Percentiles rank a stretch among this genome's conserved stretches.
Conservation (phyloP, 805 yeast genomes). For the Lachancea waltii region DNA sequence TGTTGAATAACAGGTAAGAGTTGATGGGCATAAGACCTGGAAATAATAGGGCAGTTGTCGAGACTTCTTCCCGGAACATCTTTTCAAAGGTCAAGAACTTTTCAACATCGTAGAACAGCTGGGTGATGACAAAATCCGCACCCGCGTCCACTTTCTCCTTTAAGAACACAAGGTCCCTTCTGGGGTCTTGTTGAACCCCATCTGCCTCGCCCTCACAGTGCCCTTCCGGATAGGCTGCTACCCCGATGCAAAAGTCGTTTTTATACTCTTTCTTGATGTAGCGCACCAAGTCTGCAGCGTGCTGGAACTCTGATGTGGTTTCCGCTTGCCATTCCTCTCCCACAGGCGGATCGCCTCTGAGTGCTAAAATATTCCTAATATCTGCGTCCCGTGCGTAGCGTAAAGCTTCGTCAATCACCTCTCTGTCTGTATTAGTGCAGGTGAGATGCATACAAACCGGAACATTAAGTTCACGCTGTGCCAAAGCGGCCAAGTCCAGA, state of each 20-base stretch:
- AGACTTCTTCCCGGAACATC: conserved; percentile 38
- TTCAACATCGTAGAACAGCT: conserved; percentile 81
- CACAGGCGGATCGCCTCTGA: conserved; percentile 94
- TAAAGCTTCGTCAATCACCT: conserved; percentile 74
- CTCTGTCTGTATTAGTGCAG: conserved; percentile 84
- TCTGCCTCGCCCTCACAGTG: conserved; percentile 80
- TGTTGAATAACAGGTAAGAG: conserved; percentile 70
- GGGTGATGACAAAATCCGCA: conserved; percentile 89
- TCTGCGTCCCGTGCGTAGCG: conserved; percentile 66
- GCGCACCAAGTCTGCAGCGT: conserved; percentile 80
- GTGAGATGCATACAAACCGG: conserved; percentile 93
- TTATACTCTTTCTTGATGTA: conserved; percentile 69
- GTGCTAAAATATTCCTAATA: conserved; percentile 80
- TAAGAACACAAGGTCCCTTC: conserved; percentile 68
- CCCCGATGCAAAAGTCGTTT: conserved; percentile 87
- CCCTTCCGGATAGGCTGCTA: conserved; percentile 97
- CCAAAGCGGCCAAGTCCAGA: conserved; percentile 69
- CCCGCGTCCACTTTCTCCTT: conserved; percentile 88
- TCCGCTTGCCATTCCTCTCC: conserved; percentile 36
- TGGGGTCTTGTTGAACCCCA: conserved; percentile 54
- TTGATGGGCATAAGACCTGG: conserved; percentile 93
- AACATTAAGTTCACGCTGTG: conserved; percentile 68
- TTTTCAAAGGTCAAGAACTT: conserved; percentile 64
- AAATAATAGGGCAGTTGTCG: conserved; percentile 48
- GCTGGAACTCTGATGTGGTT: conserved; percentile 51